phyloP scores from a whole-genome alignment of 202 grass and related monocot species.

The Elaeis oleifera region DNA sequence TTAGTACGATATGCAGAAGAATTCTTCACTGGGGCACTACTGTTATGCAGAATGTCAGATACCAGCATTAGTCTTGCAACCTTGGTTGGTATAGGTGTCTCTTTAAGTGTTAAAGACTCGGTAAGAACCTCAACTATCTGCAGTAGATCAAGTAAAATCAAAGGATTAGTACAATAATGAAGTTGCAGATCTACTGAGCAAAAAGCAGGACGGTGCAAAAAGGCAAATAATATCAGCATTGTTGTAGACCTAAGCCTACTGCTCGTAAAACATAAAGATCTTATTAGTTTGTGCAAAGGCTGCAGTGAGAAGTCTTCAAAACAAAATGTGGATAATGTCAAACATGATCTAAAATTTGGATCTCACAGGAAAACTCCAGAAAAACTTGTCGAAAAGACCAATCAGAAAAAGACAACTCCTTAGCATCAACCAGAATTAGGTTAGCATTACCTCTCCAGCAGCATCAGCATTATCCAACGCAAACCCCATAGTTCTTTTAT shows the following conservation, averaged over 20 bases:
- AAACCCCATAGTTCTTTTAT: slow-evolving; percentile 97
- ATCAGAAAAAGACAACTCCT: too few species aligned
- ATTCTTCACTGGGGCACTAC: slow-evolving; percentile 93
- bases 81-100: slow-evolving; percentile 86
- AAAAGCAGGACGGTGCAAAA: too few species aligned
- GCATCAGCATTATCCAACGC: slow-evolving; percentile 95
- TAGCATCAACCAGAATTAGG: slow-evolving; percentile 1
- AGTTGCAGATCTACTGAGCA: too few species aligned
- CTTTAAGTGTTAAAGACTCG: slow-evolving; percentile 89
- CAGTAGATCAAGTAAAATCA: background rate
- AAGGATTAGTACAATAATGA: too few species aligned
- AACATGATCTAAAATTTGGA: too few species aligned
- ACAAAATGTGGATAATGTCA: too few species aligned
- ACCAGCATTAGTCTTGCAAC: slow-evolving; percentile 96
- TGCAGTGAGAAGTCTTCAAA: background rate
- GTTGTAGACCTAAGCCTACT: too few species aligned
- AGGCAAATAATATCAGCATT: too few species aligned
- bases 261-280: background rate
- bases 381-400: too few species aligned
- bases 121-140: slow-evolving; percentile 97
- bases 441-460: slow-evolving; percentile 72
- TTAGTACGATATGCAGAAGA: slow-evolving; percentile 92
- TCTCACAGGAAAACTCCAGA: too few species aligned
- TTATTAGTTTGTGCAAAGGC: background rate
- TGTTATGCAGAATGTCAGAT: slow-evolving; percentile 97